phyloP scores from a whole-genome alignment of 805 yeast species.

The Hemisphaericaspora nanyangensis region DNA sequence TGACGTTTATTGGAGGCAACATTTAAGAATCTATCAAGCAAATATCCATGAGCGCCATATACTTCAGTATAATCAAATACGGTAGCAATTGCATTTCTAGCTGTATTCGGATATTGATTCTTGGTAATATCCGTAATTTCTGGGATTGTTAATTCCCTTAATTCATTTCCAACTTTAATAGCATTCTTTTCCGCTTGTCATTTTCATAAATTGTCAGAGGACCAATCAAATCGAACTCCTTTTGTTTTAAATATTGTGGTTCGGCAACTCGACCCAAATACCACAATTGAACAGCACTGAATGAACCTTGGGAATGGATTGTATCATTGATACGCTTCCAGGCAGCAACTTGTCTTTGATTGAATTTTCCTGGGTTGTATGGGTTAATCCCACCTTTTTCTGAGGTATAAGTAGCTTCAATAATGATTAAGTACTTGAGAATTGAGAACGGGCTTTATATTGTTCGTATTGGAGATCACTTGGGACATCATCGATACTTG shows the following conservation, averaged over 20 bases:
- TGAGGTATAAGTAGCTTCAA: conserved; percentile 29
- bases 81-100: conserved; percentile 22
- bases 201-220: conserved; percentile 11
- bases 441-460: conserved; percentile 24
- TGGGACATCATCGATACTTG: conserved; percentile 18
- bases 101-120: conserved; percentile 19
- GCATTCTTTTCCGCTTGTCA: conserved; percentile 11
- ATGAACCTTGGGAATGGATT: conserved; percentile 43
- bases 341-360: conserved; percentile 41
- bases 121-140: conserved; percentile 16
- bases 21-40: conserved; percentile 32
- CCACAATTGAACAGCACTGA: conserved; percentile 49
- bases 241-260: conserved; percentile 17
- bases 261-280: conserved; percentile 41
- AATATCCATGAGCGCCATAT: conserved; percentile 37
- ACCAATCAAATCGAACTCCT: conserved; percentile 13
- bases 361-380: conserved; percentile 47
- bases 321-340: conserved; percentile 46
- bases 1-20: conserved; percentile 28
- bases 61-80: conserved; percentile 37
- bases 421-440: conserved; percentile 25
- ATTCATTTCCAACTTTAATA: conserved; percentile 12
- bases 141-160: conserved; percentile 14
- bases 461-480: conserved; percentile 22
- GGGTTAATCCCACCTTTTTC: conserved; percentile 35